Evolutionary conservation across 2,329 filamentous ascomycete species (phyloP).

Genomic region (Furcasterigmium sp.): DNA sequence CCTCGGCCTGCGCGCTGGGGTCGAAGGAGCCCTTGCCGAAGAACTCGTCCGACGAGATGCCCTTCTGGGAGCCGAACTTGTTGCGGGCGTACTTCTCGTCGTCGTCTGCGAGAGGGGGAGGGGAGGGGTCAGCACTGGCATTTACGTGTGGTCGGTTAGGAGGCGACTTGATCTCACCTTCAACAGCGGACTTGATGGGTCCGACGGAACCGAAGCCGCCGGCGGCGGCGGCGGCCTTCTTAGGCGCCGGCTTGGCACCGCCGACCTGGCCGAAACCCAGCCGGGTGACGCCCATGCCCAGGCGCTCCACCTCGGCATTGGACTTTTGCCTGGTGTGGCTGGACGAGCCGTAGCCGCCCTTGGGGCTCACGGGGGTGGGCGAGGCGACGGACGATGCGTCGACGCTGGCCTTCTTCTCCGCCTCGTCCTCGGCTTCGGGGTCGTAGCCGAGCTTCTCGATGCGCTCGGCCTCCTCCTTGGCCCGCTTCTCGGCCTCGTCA

Average conservation of each 20-base stretch:
- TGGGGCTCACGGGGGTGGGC: slow-evolving; percentile 70
- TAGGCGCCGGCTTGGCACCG: slow-evolving; percentile 49
- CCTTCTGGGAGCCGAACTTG: slow-evolving; percentile 91
- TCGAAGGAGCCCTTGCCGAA: slow-evolving; percentile 90
- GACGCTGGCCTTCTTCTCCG: slow-evolving; percentile 37
- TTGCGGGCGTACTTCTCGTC: slow-evolving; percentile 76
- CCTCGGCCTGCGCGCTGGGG: slow-evolving; percentile 72
- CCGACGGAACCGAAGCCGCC: slow-evolving; percentile 84
- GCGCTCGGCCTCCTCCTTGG: slow-evolving; percentile 93
- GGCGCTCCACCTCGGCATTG: slow-evolving; percentile 75
- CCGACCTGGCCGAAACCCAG: slow-evolving; percentile 86
- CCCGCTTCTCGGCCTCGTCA: slow-evolving; percentile 94
- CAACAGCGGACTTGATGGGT: slow-evolving; percentile 61
- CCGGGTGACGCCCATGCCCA: slow-evolving; percentile 83
- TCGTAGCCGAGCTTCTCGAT: slow-evolving; percentile 96
- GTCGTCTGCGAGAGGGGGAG: slow-evolving; percentile 52
- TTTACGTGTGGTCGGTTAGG: no score
- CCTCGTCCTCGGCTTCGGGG: slow-evolving; percentile 72
- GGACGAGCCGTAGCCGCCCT: slow-evolving; percentile 58
- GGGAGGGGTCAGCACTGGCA: no score
- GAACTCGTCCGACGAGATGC: slow-evolving; percentile 97
- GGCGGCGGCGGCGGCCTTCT: slow-evolving; percentile 62
- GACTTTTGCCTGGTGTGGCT: slow-evolving; percentile 53
- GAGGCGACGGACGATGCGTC: slow-evolving; percentile 60
- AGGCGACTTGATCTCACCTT: no score